A percentile compares a stretch with the other conserved stretches of the same genome.
Evolutionary conservation across 169 alveolate species (phyloP).

Genomic region (Neospora caninum): DNA sequence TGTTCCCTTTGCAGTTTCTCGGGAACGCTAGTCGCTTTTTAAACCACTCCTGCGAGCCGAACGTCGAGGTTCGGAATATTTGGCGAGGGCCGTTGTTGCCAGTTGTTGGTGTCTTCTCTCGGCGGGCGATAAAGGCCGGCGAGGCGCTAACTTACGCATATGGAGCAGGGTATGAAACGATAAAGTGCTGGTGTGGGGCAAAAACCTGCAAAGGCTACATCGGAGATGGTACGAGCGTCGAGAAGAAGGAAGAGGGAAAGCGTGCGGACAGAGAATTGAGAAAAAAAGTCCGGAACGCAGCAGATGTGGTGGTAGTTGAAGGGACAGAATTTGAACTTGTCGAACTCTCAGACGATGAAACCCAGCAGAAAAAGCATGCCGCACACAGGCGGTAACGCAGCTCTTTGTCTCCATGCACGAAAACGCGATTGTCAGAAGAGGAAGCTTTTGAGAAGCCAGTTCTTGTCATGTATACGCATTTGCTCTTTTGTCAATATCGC

Average conservation of each 20-base stretch:
- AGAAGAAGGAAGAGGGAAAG: not conserved
- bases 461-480: too few species aligned
- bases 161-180: not conserved
- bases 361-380: too few species aligned
- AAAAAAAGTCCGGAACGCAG: not conserved
- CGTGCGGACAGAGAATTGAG: not conserved
- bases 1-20: conserved; percentile 50
- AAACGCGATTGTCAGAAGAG: too few species aligned
- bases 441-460: too few species aligned
- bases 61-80: conserved; percentile 81
- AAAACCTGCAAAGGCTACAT: conserved; percentile 19
- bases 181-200: not conserved
- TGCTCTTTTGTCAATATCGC: too few species aligned
- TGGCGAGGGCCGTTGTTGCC: conserved; percentile 84
- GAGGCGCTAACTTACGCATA: conserved; percentile 75
- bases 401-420: too few species aligned
- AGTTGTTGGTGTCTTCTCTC: conserved; percentile 78
- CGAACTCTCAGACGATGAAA: not conserved
- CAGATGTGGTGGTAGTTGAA: not conserved
- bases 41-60: conserved; percentile 90
- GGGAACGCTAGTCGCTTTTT: conserved; percentile 89
- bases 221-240: not conserved
- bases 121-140: conserved; percentile 78
- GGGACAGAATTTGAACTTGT: not conserved
- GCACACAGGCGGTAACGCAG: too few species aligned